Base-by-base conservation (phyloP, 2,329 filamentous ascomycete genomes). In the Exophiala aquamarina region DNA sequence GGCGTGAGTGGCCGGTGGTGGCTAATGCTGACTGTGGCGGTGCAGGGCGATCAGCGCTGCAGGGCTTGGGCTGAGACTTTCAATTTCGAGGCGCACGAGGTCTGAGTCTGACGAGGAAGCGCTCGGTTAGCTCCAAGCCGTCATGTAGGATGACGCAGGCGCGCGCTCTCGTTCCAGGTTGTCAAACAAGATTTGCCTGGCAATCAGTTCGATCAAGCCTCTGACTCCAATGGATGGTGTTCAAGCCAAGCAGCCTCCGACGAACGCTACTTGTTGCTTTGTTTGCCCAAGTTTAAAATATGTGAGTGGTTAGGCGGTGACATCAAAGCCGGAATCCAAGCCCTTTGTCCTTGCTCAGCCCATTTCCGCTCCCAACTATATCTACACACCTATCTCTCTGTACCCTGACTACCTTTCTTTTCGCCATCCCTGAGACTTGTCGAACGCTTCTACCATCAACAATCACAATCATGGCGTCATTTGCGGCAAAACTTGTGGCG, bases 401-500 rank as follows among this genome's bases (percentile, higher is more conserved):
- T 15, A 15, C n/a, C 36, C 8, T n/a, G 28, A 17, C 11, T 13
- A 9, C 17, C 38, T 21, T 5, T 17, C 23, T 15, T 35, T 38
- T 36, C 32, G 26, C 31, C 15, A 17, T 40, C 14, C 42, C 18
- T 35, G 21, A 23, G 8, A 19, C 17, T 31, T 7, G 7, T 18
- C 21, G 17, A 10, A 26, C 6, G 6, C 11, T 26, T 11, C 23
- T 26, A 6, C 6, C 6, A 6, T 26, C 6, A 26, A 6, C 23
- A 37, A 18, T 36, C 42, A 49, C 55, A 59, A 69, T 55, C 52
- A 84, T 84, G 81, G 68, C 79, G 29, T 69, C 70, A 23, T 60
- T 76, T 23, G 61, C 80, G 20, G 71, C 75, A 49, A 83, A 82
- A 62, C 68, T 75, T 48, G 69, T 82, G 34, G 72, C 71, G 54